These are phyloP conservation scores for Ogataea degrootiae DNA, from an alignment of 805 yeast genomes.

Conservation along the genomic window DNA sequence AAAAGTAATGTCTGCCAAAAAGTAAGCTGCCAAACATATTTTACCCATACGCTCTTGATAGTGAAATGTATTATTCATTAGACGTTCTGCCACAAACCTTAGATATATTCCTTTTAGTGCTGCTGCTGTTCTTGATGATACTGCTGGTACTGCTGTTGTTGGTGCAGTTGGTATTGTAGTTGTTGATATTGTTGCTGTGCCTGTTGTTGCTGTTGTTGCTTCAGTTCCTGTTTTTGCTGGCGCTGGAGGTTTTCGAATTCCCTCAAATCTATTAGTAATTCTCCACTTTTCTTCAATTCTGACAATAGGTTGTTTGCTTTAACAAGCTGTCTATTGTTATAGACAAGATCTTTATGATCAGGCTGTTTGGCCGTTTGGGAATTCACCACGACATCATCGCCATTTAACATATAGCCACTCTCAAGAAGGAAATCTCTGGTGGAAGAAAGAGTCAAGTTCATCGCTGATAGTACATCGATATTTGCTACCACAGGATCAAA, in stretches of 20 bases:
- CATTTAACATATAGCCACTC: background rate
- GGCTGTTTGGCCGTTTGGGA: background rate
- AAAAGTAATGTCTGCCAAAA: too few relatives aligned
- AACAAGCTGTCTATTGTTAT: background rate
- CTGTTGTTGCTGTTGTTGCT: background rate
- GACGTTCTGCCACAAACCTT: too few relatives aligned
- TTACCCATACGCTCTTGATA: too few relatives aligned
- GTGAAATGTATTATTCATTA: too few relatives aligned
- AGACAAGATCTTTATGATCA: background rate
- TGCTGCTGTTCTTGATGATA: background rate
- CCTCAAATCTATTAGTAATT: background rate
- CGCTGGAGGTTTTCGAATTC: background rate
- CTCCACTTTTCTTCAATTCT: background rate
- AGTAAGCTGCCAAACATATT: too few relatives aligned
- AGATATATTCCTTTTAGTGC: too few relatives aligned
- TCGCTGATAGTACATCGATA: background rate
- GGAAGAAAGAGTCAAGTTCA: constrained; percentile 1
- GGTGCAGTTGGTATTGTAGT: background rate
- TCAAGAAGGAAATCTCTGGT: constrained; percentile 7
- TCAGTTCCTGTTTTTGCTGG: background rate
- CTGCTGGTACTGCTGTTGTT: background rate
- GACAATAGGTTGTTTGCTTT: background rate
- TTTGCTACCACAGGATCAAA: constrained; percentile 6
- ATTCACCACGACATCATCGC: background rate
- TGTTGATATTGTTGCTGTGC: background rate